Evolutionary conservation across 108 stramenopile genomes (phyloP).

Genomic region (Pseudonitzschia multiseries): DNA sequence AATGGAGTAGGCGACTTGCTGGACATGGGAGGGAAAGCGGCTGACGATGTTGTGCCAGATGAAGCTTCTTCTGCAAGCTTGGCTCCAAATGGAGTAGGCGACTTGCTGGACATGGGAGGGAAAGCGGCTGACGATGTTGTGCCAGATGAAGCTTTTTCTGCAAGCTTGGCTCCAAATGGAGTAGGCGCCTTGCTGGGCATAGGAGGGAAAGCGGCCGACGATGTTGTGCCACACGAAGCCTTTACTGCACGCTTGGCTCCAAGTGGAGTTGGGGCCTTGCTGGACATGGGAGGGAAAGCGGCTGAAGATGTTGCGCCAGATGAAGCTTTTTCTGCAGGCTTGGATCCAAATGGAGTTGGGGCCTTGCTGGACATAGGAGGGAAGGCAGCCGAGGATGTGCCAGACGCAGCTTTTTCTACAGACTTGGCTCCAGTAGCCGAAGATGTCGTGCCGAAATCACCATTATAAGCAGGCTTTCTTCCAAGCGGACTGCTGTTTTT

Average conservation of each 20-base stretch:
- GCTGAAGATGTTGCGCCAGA: conserved; percentile 2
- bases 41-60: neutral
- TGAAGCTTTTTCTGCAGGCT: conserved; percentile 16
- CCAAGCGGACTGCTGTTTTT: too few species aligned
- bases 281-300: conserved; percentile 45
- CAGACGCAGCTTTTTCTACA: neutral
- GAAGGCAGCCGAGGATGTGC: conserved; percentile 29
- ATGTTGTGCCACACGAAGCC: neutral
- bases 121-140: conserved; percentile 33
- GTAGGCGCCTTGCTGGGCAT: conserved; percentile 43
- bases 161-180: conserved; percentile 28
- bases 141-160: neutral
- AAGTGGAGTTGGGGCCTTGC: conserved; percentile 42
- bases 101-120: conserved; percentile 60
- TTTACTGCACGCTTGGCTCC: neutral
- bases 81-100: conserved; percentile 53
- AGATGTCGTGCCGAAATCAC: conserved; percentile 7
- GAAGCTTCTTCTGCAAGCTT: conserved; percentile 10
- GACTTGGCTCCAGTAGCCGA: conserved; percentile 5
- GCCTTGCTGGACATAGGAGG: conserved; percentile 63
- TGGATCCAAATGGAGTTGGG: conserved; percentile 37
- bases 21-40: conserved; percentile 62
- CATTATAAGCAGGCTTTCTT: too few species aligned
- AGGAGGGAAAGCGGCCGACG: conserved; percentile 35
- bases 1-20: conserved; percentile 59